phyloP scores from a whole-genome alignment of 176 grass and related monocot species.

The Coix lacrymajobi region DNA sequence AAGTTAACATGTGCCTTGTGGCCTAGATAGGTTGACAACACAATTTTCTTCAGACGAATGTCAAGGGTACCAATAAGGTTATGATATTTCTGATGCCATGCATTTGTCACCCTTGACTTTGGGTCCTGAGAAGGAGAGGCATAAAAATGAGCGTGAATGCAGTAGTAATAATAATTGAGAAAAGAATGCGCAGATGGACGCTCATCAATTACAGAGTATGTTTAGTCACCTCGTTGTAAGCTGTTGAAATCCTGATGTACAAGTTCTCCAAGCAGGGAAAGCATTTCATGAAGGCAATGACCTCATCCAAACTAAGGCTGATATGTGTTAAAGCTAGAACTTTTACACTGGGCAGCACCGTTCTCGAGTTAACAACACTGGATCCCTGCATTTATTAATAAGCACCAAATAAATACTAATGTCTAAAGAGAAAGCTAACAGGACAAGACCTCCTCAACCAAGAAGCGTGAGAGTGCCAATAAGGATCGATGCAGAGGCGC shows the following conservation, averaged over 20 bases:
- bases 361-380: neutral
- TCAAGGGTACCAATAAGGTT: too few relatives aligned
- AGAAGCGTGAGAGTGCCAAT: neutral
- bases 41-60: neutral
- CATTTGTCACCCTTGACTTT: neutral
- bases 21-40: neutral
- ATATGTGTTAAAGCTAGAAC: neutral
- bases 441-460: fast-evolving
- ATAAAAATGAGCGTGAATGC: neutral
- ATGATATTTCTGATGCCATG: neutral
- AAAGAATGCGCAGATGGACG: neutral
- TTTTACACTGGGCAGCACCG: neutral
- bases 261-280: neutral
- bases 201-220: too few relatives aligned
- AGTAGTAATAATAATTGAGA: neutral
- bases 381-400: neutral
- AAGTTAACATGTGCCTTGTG: neutral
- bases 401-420: neutral
- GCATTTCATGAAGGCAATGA: neutral
- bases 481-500: neutral
- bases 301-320: neutral
- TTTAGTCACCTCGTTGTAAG: neutral
- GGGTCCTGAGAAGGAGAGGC: fast-evolving
- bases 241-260: neutral
- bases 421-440: too few relatives aligned